Evolutionary conservation across 805 yeast genomes (phyloP), one percentile per base, ranked within the genome.

Genomic region (Kurtzmaniella fragi): DNA sequence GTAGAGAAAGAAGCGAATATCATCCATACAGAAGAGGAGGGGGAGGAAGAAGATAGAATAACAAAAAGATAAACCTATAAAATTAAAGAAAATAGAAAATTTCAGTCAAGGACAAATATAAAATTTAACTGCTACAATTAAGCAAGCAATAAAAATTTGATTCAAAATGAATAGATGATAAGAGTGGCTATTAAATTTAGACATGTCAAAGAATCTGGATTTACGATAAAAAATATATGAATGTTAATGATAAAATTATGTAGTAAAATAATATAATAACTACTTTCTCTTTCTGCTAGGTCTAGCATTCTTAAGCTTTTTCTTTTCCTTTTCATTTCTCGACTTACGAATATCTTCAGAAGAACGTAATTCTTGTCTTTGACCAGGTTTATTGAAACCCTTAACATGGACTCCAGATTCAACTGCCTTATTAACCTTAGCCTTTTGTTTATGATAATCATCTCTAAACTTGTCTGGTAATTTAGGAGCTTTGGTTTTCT

Each of bases 391-490:
- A 41, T 76, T 75, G 48, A 57, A 70, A 8, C 93, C 95, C 66
- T 82, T 86, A 39, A 88, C 86, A 7, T 60, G 57, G 25, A 77
- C 57, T 35, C 97, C 97, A 35, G 78, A 67, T 8, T 82, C 95
- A 42, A 81, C 53, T 2, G 98, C 98, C 49, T 77, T 78, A 38
- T 77, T 78, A 35, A 86, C 91, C 64, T 84, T 82, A 68, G 80
- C 80, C 77, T 84, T 80, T 59, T 91, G 96, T 47, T 71, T 71
- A 43, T 79, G 74, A 64, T 77, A 93, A 62, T 93, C 90, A 55
- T 90, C 96, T 64, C 98, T 79, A 49, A 70, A 79, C 62, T 77
- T 88, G 54, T 89, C 97, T n/a, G 99, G 96, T 31, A 82, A 64
- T 56, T 80, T 85, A 31, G 99, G 99, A 2, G 96, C 90, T 44